Conservation (phyloP, 2,329 filamentous ascomycete genomes). For the Cryphonectria carpinicola region DNA sequence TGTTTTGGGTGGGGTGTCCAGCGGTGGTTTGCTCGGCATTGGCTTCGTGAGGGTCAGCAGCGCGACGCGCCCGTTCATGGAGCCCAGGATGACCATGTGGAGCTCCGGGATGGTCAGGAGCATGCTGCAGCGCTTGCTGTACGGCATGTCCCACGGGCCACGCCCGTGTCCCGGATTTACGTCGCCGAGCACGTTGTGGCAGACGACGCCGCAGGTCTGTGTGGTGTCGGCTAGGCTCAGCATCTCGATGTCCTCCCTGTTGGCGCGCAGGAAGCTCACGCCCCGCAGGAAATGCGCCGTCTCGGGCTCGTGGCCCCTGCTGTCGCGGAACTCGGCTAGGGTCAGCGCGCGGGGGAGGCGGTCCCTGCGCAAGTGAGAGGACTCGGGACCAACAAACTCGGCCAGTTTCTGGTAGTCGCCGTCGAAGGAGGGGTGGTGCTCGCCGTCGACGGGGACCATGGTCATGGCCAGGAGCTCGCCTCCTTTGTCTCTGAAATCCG, state of each 20-base stretch:
- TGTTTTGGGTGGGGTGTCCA: slow-evolving; percentile 30
- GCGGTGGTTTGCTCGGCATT: slow-evolving; percentile 30
- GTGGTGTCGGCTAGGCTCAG: slow-evolving; percentile 38
- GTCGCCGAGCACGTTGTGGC: slow-evolving; percentile 38
- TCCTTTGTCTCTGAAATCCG: slow-evolving; percentile 5
- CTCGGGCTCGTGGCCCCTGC: neutral
- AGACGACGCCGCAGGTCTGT: slow-evolving; percentile 31
- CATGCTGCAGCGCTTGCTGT: slow-evolving; percentile 63
- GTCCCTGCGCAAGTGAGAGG: neutral
- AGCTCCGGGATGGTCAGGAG: slow-evolving; percentile 69
- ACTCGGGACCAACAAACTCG: slow-evolving; percentile 4
- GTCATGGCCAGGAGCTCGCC: slow-evolving; percentile 20
- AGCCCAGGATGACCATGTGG: slow-evolving; percentile 69
- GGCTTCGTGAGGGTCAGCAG: slow-evolving; percentile 62
- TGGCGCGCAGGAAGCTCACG: slow-evolving; percentile 49
- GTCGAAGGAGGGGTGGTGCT: slow-evolving; percentile 14
- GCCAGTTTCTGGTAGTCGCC: neutral
- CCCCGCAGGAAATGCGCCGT: slow-evolving; percentile 17
- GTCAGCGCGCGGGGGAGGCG: slow-evolving; percentile 4
- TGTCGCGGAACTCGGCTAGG: slow-evolving; percentile 9
- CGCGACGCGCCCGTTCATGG: slow-evolving; percentile 67
- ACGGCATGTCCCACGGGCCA: slow-evolving; percentile 39
- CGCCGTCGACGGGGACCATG: slow-evolving; percentile 19
- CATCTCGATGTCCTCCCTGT: slow-evolving; percentile 54
- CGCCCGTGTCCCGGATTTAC: slow-evolving; percentile 34